A percentile compares a stretch with the other conserved stretches of the same genome.
These are phyloP conservation scores for Trichoderma brevicompactum DNA, from an alignment of 2,329 filamentous ascomycete genomes.

Conservation along the genomic window DNA sequence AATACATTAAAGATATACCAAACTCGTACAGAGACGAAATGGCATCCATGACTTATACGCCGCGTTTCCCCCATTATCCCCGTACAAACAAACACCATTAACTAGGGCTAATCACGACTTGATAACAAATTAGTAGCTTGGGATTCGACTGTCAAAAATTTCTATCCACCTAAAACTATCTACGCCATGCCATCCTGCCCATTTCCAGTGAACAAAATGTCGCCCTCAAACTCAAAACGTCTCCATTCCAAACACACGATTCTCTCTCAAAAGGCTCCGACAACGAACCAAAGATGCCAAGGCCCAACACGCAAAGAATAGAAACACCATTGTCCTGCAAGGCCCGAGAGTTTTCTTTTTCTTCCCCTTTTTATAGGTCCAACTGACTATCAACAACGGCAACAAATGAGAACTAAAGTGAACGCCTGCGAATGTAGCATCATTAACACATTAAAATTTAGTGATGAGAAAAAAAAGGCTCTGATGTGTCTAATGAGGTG, in stretches of 20 bases:
- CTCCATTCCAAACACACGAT: conserved; percentile 3
- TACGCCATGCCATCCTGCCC: not conserved
- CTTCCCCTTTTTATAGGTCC: not conserved
- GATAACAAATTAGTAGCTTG: not conserved
- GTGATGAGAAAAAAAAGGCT: not conserved
- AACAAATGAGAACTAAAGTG: conserved; percentile 11
- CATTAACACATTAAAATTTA: conserved; percentile 27
- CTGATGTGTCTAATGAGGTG: not conserved
- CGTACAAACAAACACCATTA: no score
- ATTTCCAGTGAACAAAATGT: not conserved
- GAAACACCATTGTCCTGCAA: not conserved
- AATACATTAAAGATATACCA: no score
- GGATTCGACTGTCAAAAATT: not conserved
- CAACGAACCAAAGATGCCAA: not conserved
- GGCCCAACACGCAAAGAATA: not conserved
- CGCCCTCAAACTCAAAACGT: not conserved
- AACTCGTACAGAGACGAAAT: no score
- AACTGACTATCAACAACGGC: not conserved
- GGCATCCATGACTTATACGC: no score
- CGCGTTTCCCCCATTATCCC: no score
- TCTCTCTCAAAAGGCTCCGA: not conserved
- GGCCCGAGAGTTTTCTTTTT: not conserved
- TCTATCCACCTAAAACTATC: not conserved
- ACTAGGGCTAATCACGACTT: no score
- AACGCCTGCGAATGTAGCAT: conserved; percentile 30